Evolutionary conservation across 2,329 filamentous ascomycete genomes (phyloP), one percentile per base, ranked within the genome.

Genomic region (Aspergillus aculeatinus): DNA sequence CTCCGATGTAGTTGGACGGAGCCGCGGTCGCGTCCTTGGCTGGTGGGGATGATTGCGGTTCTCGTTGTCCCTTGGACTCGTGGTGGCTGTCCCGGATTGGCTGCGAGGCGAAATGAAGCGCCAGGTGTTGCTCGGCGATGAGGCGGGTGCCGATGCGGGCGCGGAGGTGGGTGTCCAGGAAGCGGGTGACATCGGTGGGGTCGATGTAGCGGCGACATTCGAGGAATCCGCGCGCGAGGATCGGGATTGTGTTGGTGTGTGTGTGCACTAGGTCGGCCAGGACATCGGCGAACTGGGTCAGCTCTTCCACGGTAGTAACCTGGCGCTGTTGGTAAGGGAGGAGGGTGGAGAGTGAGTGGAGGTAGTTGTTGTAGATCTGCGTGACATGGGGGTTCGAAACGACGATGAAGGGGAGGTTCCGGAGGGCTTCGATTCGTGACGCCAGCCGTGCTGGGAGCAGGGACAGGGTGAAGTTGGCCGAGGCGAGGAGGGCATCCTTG

Each of bases 321-420:
- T 84, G 83, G 59, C 84, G 82, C 72, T 90, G 83, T 33, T 89
- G 87, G 71, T 94, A 97, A 5, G 94, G 93, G 4, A 98, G 85
- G 16, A 99, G 83, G 0, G 92, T 96, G 2, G 91, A 94, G 21
- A 99, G 82, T 2, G 92, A 96, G 77, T 97, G 93, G 49, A 96
- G 83, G 76, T 99, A 99, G 77, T 97, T 98, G 77, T 91, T 88
- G 81, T 98, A 96, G 65, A 99, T 99, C 70, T 89, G 89, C 27
- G 89, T 90, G 67, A 99, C 92, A 74, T 97, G 92, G 1, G 92
- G 91, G 74, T 99, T 98, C n/a, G 94, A 93, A 27, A 99, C 95
- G 58, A 99, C 94, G 65, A 99, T 98, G 77, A 94, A 99, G 0
- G 95, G 95, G 9, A 99, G 86, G 73, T 96, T 96, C 64, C 93